These are phyloP conservation scores for Letharia columbiana DNA, from an alignment of 495 filamentous ascomycete genomes.

Conservation along the genomic window DNA sequence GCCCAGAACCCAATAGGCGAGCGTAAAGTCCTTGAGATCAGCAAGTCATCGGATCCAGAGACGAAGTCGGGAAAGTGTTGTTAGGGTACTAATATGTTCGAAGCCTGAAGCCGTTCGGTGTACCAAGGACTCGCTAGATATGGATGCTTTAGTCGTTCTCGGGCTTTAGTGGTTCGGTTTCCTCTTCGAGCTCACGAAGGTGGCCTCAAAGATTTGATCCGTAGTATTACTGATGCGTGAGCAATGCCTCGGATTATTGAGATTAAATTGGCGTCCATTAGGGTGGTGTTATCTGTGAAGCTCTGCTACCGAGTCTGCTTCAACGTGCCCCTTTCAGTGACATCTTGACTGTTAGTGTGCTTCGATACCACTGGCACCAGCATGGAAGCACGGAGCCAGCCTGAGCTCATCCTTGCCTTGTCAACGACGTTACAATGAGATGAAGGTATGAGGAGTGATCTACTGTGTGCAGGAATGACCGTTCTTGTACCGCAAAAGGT, in stretches of 20 bases:
- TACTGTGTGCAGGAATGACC: neutral
- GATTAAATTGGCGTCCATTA: neutral
- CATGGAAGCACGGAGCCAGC: neutral
- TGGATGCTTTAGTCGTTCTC: neutral
- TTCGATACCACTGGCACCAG: neutral
- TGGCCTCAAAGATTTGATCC: neutral
- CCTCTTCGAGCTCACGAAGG: neutral
- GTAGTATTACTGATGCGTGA: neutral
- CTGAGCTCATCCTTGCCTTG: neutral
- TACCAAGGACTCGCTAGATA: neutral
- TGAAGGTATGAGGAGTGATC: neutral
- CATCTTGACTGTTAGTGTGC: neutral
- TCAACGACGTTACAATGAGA: neutral
- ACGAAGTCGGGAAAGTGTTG: slow-evolving; percentile 83
- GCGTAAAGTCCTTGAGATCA: slow-evolving; percentile 68
- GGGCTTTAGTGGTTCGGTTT: neutral
- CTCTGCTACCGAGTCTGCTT: neutral
- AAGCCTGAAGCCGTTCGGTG: neutral
- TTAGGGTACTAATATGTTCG: slow-evolving; percentile 37
- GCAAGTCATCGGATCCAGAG: slow-evolving; percentile 66
- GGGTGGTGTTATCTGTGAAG: neutral
- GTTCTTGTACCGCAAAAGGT: neutral
- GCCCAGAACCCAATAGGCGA: slow-evolving; percentile 61
- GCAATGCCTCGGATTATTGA: neutral
- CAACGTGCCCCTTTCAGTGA: neutral